Evolutionary conservation across 805 yeast genomes (phyloP), one percentile per base, ranked within the genome.

Genomic region (Lipomyces yamadae): DNA sequence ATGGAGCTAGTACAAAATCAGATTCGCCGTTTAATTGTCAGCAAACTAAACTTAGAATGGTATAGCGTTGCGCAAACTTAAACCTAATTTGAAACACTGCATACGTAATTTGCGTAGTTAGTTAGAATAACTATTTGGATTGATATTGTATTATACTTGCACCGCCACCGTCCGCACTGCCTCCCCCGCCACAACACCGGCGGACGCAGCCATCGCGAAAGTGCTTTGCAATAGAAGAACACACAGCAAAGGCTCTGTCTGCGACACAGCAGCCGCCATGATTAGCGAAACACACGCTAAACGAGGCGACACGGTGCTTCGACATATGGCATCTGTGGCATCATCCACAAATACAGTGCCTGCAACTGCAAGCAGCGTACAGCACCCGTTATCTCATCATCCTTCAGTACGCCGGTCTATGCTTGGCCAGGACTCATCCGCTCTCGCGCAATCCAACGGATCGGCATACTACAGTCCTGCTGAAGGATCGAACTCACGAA

Each of bases 401-500:
- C 34, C 55, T 29, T 52, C 55, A 10, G 34, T 52, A 11, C 55
- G 30, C n/a, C 55, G 55, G 34, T 52, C 55, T 18, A 52, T 52
- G 55, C 55, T 29, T 8, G 55, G 55, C 34, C 34, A 29, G 34
- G 34, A 29, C 34, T 13, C 55, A 11, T 34, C 30, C 34, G 11
- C 30, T 11, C 15, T 24, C 10, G 7, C 15, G 13, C 55, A 52
- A 13, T 32, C 55, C 34, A 52, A 52, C 55, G 55, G 55, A 34
- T 52, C 55, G 10, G n/a, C 34, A 15, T 52, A 52, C 15, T 29
- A 52, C 54, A 11, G 13, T 32, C 50, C 58, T 34, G 35, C 30
- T 58, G 58, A 52, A 10, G 52, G 32, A 35, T 45, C 52, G 30
- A 35, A 50, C 39, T 56, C 55, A 50, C 56, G 60, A 48, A 50